Conservation (phyloP, 2,329 filamentous ascomycete species). For the Colletotrichum tropicale region DNA sequence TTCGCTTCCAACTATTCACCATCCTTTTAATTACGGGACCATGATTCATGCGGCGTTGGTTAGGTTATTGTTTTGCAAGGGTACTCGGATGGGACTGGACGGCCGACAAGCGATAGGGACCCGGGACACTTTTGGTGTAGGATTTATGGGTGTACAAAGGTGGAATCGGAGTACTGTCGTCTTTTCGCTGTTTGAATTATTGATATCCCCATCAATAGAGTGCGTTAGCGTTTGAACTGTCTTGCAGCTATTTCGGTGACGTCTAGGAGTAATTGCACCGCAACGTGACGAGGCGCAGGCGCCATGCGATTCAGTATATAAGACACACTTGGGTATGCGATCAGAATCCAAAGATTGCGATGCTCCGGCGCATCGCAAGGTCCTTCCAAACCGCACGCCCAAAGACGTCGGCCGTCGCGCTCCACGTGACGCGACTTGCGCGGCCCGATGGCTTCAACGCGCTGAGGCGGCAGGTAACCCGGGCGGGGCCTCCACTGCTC, state of each 20-base stretch:
- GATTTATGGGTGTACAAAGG: slow-evolving; percentile 3
- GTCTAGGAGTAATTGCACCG: background rate
- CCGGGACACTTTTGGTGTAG: background rate
- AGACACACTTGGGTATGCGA: background rate
- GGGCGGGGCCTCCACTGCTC: slow-evolving; percentile 1
- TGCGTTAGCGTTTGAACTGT: background rate
- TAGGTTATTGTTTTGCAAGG: background rate
- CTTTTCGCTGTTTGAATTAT: background rate
- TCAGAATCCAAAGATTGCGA: background rate
- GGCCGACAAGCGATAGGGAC: background rate
- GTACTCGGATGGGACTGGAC: background rate
- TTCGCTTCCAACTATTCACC: slow-evolving; percentile 20
- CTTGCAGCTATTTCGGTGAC: background rate
- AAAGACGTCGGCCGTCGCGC: background rate
- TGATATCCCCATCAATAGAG: slow-evolving; percentile 14
- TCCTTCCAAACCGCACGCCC: background rate
- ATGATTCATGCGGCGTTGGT: slow-evolving; percentile 19
- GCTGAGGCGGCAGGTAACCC: background rate
- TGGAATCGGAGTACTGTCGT: slow-evolving; percentile 2
- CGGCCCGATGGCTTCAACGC: background rate
- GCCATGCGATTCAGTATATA: background rate
- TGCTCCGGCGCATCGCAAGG: background rate
- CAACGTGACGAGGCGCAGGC: background rate
- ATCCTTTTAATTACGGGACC: slow-evolving; percentile 18
- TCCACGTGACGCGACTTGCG: slow-evolving; percentile 6